Conservation (phyloP, 352 stramenopile species). For the Phytophthora cactorum region DNA sequence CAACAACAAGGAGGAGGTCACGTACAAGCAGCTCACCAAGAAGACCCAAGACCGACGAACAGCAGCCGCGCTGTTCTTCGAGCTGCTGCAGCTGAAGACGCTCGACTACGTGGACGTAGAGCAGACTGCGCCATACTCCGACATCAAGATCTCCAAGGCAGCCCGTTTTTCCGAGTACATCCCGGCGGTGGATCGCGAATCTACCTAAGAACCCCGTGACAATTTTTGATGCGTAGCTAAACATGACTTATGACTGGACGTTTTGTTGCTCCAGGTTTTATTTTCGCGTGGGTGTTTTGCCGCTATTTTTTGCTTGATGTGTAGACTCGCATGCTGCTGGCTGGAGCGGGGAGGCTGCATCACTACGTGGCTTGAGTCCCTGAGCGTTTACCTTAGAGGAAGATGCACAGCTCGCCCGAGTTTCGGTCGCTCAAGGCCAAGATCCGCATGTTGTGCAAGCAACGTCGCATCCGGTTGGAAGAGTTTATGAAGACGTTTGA, state of each 20-base stretch:
- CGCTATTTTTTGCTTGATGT: conserved; percentile 37
- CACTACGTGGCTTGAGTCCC: no score
- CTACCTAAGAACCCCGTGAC: conserved; percentile 14
- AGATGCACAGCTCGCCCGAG: conserved; percentile 75
- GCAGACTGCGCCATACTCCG: conserved; percentile 93
- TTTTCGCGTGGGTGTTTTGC: conserved; percentile 38
- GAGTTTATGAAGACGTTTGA: conserved; percentile 92
- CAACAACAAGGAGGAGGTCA: conserved; percentile 79
- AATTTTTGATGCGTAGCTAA: conserved; percentile 39
- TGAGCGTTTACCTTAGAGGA: not conserved
- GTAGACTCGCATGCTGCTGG: conserved; percentile 1
- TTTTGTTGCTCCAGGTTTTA: conserved; percentile 28
- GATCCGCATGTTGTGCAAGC: conserved; percentile 80
- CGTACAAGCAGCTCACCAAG: conserved; percentile 88
- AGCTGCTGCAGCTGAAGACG: conserved; percentile 98
- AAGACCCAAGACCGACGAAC: conserved; percentile 86
- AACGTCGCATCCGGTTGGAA: conserved; percentile 81
- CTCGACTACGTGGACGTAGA: conserved; percentile 97
- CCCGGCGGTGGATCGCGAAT: conserved; percentile 69
- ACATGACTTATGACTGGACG: conserved; percentile 23
- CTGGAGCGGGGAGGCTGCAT: no score
- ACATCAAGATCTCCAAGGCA: conserved; percentile 92
- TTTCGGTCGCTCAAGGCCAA: conserved; percentile 86
- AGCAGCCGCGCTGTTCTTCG: conserved; percentile 95
- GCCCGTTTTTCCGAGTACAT: conserved; percentile 77